These are phyloP conservation scores for Raffaelea arxii DNA, from an alignment of 2,329 filamentous ascomycete species.

Conservation along the genomic window DNA sequence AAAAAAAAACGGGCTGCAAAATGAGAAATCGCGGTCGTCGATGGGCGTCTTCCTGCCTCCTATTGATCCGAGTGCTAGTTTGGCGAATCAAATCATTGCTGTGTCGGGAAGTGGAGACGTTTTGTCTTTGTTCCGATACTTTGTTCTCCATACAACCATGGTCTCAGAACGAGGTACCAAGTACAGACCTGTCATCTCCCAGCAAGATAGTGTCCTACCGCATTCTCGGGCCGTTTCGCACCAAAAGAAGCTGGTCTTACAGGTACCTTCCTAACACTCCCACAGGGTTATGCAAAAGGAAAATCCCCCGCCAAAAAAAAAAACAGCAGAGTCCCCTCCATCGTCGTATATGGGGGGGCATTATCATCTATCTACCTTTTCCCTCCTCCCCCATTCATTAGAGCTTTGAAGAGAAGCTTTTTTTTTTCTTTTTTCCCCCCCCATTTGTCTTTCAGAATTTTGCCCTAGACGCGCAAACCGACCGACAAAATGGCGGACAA, in stretches of 20 bases:
- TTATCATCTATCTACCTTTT: no score
- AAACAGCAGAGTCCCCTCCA: background rate
- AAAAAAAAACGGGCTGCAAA: slow-evolving; percentile 6
- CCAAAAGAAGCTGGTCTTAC: no score
- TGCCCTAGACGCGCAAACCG: no score
- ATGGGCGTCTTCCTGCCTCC: slow-evolving; percentile 3
- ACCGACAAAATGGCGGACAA: slow-evolving; percentile 27
- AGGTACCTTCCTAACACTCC: background rate
- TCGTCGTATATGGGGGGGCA: no score
- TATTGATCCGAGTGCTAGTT: slow-evolving; percentile 8
- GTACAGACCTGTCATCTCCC: background rate
- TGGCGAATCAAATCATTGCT: slow-evolving; percentile 18
- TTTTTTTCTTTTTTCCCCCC: background rate
- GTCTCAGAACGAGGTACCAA: no score
- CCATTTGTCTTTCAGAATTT: background rate
- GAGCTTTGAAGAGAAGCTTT: no score
- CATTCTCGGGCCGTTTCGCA: no score
- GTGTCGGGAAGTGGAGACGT: slow-evolving; percentile 13
- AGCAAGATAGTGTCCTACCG: background rate
- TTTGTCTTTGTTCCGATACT: slow-evolving; percentile 3
- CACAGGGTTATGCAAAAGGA: background rate
- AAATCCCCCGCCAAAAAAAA: slow-evolving; percentile 1
- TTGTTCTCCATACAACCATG: no score
- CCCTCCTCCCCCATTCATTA: no score
- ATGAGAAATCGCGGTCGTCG: slow-evolving; percentile 11